phyloP scores from a whole-genome alignment of 345 rosid species.

The Pugionium dolabratum region DNA sequence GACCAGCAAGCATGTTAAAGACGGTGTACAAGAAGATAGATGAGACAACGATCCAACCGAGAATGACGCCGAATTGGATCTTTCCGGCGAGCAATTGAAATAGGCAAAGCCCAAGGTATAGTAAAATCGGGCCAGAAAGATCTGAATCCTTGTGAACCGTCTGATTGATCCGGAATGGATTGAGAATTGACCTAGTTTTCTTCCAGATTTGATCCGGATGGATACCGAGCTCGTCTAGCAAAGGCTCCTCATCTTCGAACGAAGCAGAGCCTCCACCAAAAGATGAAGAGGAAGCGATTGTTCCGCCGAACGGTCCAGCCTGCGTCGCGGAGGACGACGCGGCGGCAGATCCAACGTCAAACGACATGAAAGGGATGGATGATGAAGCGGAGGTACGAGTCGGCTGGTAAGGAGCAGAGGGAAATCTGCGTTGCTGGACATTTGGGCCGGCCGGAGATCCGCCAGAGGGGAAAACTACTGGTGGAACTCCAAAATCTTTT shows the following conservation, averaged over 20 bases:
- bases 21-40: conserved; percentile 85
- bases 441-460: conserved; percentile 52
- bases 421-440: conserved; percentile 69
- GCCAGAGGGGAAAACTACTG: conserved; percentile 70
- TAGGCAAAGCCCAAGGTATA: conserved; percentile 73
- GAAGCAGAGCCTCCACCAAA: conserved; percentile 43
- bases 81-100: conserved; percentile 90
- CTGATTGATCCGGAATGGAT: conserved; percentile 71
- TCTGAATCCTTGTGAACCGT: conserved; percentile 71
- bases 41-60: conserved; percentile 92
- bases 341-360: conserved; percentile 69
- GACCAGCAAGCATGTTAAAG: conserved; percentile 90
- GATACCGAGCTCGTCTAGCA: conserved; percentile 96
- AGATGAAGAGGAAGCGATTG: conserved; percentile 47
- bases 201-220: conserved; percentile 95
- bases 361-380: conserved; percentile 88
- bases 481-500: conserved; percentile 69
- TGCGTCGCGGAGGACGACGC: conserved; percentile 53
- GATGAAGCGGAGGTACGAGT: conserved; percentile 58
- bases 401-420: conserved; percentile 84
- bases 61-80: conserved; percentile 82
- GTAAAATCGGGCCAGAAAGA: conserved; percentile 81
- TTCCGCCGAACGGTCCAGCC: conserved; percentile 57
- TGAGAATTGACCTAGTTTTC: conserved; percentile 81
- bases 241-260: conserved; percentile 88